Percentiles rank a stretch among this genome's conserved stretches.
These are phyloP conservation scores for Larix kaempferi DNA, from an alignment of 75 land plant genomes.

Conservation along the genomic window DNA sequence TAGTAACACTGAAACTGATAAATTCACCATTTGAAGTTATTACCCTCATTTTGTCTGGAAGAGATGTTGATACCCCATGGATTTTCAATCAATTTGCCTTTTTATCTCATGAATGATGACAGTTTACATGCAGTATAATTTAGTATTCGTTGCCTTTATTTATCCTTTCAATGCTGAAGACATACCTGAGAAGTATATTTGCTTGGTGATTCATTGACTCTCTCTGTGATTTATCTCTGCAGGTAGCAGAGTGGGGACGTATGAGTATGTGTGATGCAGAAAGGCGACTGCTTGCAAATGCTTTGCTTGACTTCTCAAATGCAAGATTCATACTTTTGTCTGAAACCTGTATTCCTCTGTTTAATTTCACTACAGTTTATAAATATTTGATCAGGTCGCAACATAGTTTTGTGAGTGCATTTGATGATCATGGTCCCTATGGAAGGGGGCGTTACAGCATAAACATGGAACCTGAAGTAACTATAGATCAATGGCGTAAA, in stretches of 20 bases:
- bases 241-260: slow-evolving; percentile 62
- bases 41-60: neutral
- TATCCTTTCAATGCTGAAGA: neutral
- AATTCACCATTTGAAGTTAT: neutral
- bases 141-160: neutral
- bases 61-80: neutral
- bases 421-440: slow-evolving; percentile 60
- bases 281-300: slow-evolving; percentile 70
- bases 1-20: neutral
- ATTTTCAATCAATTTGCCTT: neutral
- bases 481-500: slow-evolving; percentile 49
- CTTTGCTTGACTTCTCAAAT: slow-evolving; percentile 64
- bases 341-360: slow-evolving; percentile 63
- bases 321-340: slow-evolving; percentile 65
- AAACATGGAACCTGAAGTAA: slow-evolving; percentile 60
- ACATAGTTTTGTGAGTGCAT: slow-evolving; percentile 56
- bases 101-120: neutral
- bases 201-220: neutral
- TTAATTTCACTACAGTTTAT: slow-evolving; percentile 52
- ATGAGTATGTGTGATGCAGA: slow-evolving; percentile 82
- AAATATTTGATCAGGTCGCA: slow-evolving; percentile 40
- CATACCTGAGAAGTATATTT: neutral
- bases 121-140: neutral
- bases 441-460: slow-evolving; percentile 63
- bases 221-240: slow-evolving; percentile 3